Conservation (phyloP, 176 grass and related monocot genomes). For the Elymus sibiricus region DNA sequence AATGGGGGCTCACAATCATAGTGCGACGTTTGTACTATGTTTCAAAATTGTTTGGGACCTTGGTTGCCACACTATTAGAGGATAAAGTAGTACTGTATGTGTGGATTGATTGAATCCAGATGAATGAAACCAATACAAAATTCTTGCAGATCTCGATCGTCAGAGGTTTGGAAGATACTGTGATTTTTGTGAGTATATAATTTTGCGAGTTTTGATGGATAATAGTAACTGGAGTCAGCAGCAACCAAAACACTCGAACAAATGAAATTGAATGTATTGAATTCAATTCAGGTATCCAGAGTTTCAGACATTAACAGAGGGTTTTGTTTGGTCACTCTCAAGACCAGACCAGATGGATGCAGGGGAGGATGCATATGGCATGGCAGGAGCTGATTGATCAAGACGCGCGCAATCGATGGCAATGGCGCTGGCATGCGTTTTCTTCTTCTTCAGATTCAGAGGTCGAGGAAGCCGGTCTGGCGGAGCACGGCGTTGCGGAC, state of each 20-base stretch:
- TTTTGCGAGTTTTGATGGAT: too few relatives aligned
- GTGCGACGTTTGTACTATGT: too few relatives aligned
- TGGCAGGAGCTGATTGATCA: neutral
- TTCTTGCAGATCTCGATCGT: neutral
- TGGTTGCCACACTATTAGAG: too few relatives aligned
- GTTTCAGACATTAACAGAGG: neutral
- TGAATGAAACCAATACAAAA: neutral
- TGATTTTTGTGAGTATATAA: too few relatives aligned
- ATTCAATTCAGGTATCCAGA: slow-evolving; percentile 19
- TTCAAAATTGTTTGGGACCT: neutral
- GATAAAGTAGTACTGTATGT: too few relatives aligned
- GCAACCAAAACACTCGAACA: neutral
- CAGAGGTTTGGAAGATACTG: too few relatives aligned
- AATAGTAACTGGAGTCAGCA: neutral
- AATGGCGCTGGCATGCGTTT: neutral
- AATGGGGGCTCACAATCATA: too few relatives aligned
- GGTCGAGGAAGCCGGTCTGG: slow-evolving; percentile 56
- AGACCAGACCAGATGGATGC: neutral
- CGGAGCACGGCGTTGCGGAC: slow-evolving; percentile 60
- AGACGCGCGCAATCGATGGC: neutral
- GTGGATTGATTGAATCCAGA: neutral
- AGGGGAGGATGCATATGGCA: neutral
- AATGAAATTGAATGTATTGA: slow-evolving; percentile 40
- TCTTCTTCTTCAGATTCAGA: slow-evolving; percentile 18
- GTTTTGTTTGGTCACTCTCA: slow-evolving; percentile 4